phyloP scores from a whole-genome alignment of 306 rosid species.

The Potentilla sterilis region DNA sequence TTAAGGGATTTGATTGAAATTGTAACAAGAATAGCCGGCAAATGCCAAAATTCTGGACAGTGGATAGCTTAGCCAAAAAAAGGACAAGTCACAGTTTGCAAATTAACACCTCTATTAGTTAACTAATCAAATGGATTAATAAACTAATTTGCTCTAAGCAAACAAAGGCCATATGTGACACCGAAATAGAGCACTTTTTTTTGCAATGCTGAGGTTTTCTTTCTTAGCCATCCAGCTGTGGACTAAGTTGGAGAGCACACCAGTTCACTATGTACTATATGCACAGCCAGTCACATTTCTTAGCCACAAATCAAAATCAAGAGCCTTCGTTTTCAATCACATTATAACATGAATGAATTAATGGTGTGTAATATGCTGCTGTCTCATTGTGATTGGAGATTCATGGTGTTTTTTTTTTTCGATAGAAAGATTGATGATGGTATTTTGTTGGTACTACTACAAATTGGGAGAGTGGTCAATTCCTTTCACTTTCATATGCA shows the following conservation, averaged over 20 bases:
- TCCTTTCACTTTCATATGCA: background rate
- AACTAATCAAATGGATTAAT: background rate
- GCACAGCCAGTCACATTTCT: conserved; percentile 1
- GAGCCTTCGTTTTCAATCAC: conserved; percentile 5
- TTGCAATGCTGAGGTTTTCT: conserved; percentile 1
- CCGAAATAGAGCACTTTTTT: background rate
- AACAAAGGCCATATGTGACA: background rate
- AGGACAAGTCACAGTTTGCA: background rate
- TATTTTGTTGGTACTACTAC: background rate
- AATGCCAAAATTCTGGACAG: conserved; percentile 12
- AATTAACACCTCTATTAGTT: background rate
- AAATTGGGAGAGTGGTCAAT: background rate
- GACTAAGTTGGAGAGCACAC: conserved; percentile 19
- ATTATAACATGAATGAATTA: background rate
- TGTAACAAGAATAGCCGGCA: conserved; percentile 19
- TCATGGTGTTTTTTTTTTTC: background rate
- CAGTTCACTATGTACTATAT: background rate
- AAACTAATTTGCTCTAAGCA: conserved; percentile 1
- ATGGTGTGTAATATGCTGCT: background rate
- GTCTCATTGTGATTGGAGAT: conserved; percentile 11
- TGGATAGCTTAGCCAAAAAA: background rate
- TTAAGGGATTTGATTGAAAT: background rate
- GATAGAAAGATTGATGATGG: no score
- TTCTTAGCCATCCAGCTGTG: conserved; percentile 16
- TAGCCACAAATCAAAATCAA: conserved; percentile 12